phyloP scores from a whole-genome alignment of 164 flowering plant genomes.

The Piper longum region DNA sequence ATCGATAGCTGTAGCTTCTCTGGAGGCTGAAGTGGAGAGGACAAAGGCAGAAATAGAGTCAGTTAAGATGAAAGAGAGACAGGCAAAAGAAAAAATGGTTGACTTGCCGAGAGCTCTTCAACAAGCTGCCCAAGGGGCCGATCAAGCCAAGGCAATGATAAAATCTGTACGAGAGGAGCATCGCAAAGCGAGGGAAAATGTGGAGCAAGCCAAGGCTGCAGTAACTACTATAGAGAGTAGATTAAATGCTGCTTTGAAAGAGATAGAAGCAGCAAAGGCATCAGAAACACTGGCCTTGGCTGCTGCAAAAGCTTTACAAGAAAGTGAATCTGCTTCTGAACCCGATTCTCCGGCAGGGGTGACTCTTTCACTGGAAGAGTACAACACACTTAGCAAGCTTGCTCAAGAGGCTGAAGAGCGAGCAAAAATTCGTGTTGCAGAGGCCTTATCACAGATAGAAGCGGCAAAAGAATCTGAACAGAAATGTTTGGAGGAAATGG shows the following conservation, averaged over 20 bases:
- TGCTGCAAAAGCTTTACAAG: slow-evolving; percentile 72
- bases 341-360: slow-evolving; percentile 32
- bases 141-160: slow-evolving; percentile 45
- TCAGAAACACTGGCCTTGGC: slow-evolving; percentile 72
- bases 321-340: slow-evolving; percentile 45
- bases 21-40: slow-evolving; percentile 65
- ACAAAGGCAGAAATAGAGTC: slow-evolving; percentile 41
- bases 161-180: slow-evolving; percentile 49
- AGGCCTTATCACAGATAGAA: slow-evolving; percentile 58
- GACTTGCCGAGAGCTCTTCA: slow-evolving; percentile 71
- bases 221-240: slow-evolving; percentile 55
- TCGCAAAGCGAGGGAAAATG: slow-evolving; percentile 60
- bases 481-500: slow-evolving; percentile 49
- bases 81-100: slow-evolving; percentile 56
- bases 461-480: slow-evolving; percentile 59
- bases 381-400: slow-evolving; percentile 58
- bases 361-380: slow-evolving; percentile 72
- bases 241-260: slow-evolving; percentile 59
- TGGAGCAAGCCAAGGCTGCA: slow-evolving; percentile 66
- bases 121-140: slow-evolving; percentile 63
- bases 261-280: slow-evolving; percentile 85
- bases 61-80: slow-evolving; percentile 58
- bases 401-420: slow-evolving; percentile 85
- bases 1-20: slow-evolving; percentile 57
- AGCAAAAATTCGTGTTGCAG: slow-evolving; percentile 49